A percentile compares a stretch with the other conserved stretches of the same genome.
phyloP scores from a whole-genome alignment of 1,139 yeast species.

The Pichia inconspicua region DNA sequence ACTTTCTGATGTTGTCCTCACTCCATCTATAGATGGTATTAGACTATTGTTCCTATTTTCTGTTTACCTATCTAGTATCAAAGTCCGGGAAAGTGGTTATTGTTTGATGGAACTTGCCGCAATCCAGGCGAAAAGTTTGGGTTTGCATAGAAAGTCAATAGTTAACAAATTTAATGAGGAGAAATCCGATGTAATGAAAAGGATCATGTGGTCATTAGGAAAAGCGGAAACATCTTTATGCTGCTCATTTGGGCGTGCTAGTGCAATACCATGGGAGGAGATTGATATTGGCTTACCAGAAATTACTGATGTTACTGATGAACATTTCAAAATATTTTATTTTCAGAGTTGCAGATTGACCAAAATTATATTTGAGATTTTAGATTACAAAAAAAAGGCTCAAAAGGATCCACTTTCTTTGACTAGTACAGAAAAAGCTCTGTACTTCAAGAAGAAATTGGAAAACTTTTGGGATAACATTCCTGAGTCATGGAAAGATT shows the following conservation, averaged over 20 bases:
- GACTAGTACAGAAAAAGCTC: constrained; percentile 31
- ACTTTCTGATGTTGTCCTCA: constrained; percentile 35
- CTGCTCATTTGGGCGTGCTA: constrained; percentile 36
- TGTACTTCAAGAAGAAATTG: constrained; percentile 29
- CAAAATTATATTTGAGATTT: constrained; percentile 30
- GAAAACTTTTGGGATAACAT: constrained; percentile 28
- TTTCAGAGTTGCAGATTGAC: constrained; percentile 29
- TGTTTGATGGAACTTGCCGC: constrained; percentile 37
- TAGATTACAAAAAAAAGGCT: constrained; percentile 30
- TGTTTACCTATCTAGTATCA: constrained; percentile 35
- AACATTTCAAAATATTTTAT: constrained; percentile 29
- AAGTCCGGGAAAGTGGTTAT: constrained; percentile 40
- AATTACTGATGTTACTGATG: constrained; percentile 24
- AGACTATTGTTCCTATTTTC: constrained; percentile 34
- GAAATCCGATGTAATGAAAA: constrained; percentile 30
- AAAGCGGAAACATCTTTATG: constrained; percentile 32
- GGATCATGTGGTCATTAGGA: constrained; percentile 34
- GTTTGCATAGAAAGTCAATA: constrained; percentile 34
- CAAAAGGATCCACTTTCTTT: constrained; percentile 32
- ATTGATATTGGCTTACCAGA: constrained; percentile 30
- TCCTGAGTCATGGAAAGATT: constrained; percentile 27
- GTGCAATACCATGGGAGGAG: constrained; percentile 34
- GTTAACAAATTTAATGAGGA: constrained; percentile 26
- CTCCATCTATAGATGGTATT: constrained; percentile 38
- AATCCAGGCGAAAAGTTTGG: constrained; percentile 39